Base-by-base conservation (phyloP, 306 rosid genomes). In the Begonia peltatifolia region DNA sequence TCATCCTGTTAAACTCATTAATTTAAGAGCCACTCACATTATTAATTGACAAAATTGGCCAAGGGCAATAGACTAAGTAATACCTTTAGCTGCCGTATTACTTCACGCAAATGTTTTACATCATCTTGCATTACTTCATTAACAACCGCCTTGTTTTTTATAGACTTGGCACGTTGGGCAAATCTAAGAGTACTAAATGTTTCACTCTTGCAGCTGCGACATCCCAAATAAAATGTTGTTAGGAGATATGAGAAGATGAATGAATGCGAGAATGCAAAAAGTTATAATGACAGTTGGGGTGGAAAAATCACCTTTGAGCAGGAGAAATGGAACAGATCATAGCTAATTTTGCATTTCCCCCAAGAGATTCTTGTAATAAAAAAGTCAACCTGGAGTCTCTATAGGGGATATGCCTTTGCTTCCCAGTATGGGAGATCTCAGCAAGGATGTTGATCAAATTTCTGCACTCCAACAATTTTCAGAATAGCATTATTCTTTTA, bases 261-360 rank as follows among this genome's bases (percentile, higher is more conserved):
- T 6, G 3, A 30, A 30, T 30, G 38, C 8, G 9, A 30, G 38
- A 30, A 30, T 5, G 8, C 7, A 30, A 30, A 20, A 20, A 7
- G 38, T 30, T 30, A 30, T 30, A 30, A 30, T 3, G 9, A 6
- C 6, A 30, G 38, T 30, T 30, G 9, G 38, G 1, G 6, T 30
- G 38, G 38, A 30, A 42, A 12, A 62, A 22, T 67, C 63, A 92
- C 99, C 96, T 79, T 57, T 83, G 94, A 17, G 94, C 74, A 14
- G 96, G 99, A 50, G 99, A 92, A 68, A 92, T 74, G 70, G 99
- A 96, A 77, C 99, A 92, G 63, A 92, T 84, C 99, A 92, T 87
- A n/a, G 99, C 99, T 64, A 92, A 71, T 64, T 87, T 92, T 46
- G 96, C 94, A 84, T 92, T 92, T 54, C 96, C 99, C 53, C 99